These are phyloP conservation scores for Incumbomyces lentus DNA, from an alignment of 2,329 filamentous ascomycete genomes.

Conservation along the genomic window DNA sequence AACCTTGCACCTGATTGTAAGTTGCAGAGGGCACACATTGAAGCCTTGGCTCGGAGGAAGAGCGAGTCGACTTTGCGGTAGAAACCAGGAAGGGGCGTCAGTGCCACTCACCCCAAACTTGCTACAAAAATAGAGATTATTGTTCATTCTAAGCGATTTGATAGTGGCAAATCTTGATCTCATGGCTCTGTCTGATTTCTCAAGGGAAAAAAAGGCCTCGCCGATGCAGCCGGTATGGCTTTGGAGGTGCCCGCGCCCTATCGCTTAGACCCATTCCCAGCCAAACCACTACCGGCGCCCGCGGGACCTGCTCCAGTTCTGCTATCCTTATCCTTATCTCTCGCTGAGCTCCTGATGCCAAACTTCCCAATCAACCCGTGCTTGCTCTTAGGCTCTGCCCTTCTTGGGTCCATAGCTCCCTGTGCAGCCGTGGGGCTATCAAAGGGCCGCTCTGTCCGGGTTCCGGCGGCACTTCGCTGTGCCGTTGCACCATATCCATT, in stretches of 20 bases:
- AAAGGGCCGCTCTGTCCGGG: background rate
- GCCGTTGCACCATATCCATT: slow-evolving; percentile 7
- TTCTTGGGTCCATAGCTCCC: slow-evolving; percentile 6
- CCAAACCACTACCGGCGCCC: background rate
- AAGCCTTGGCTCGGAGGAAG: too few species aligned
- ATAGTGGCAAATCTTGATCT: too few species aligned
- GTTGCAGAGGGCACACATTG: too few species aligned
- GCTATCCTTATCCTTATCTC: slow-evolving; percentile 17
- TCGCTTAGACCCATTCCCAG: slow-evolving; percentile 22
- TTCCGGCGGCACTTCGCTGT: background rate
- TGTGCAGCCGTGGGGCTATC: slow-evolving; percentile 4
- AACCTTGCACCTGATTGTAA: too few species aligned
- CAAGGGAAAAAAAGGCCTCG: too few species aligned
- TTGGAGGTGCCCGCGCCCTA: slow-evolving; percentile 10
- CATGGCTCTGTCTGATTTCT: too few species aligned
- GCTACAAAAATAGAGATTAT: too few species aligned
- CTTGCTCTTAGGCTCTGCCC: slow-evolving; percentile 15
- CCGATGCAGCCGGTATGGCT: too few species aligned
- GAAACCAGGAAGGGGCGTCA: too few species aligned
- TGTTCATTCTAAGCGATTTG: too few species aligned
- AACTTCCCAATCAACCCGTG: slow-evolving; percentile 17
- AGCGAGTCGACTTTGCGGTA: too few species aligned
- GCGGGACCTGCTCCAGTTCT: background rate
- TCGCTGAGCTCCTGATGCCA: slow-evolving; percentile 41
- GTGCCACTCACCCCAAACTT: too few species aligned